phyloP scores from a whole-genome alignment of 306 rosid genomes.

The Inga leiocalycina region DNA sequence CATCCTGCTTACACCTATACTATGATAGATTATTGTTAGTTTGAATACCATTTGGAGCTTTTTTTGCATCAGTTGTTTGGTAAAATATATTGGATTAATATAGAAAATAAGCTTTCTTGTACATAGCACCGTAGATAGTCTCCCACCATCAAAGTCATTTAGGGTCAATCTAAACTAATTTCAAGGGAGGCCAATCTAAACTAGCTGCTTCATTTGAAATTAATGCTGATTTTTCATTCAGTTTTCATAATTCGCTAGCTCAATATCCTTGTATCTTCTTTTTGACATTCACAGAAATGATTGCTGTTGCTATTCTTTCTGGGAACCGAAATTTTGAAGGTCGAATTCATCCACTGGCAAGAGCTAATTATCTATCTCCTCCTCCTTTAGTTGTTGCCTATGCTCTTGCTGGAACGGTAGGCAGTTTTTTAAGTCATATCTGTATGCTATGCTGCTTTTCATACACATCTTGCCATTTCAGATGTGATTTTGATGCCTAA shows the following conservation, averaged over 20 bases:
- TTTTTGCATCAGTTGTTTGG: no score
- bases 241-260: not conserved
- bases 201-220: not conserved
- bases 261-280: not conserved
- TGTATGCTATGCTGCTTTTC: not conserved
- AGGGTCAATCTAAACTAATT: no score
- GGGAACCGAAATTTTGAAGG: slow-evolving; percentile 99
- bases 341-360: slow-evolving; percentile 89
- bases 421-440: not conserved
- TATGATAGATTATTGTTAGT: no score
- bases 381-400: slow-evolving; percentile 97
- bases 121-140: not conserved
- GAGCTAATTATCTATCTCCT: slow-evolving; percentile 97
- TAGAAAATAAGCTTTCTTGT: not conserved
- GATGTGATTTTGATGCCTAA: no score
- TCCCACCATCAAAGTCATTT: not conserved
- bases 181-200: not conserved
- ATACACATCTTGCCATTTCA: not conserved
- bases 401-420: slow-evolving; percentile 98
- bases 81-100: no score
- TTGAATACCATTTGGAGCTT: no score
- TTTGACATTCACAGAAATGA: slow-evolving; percentile 50
- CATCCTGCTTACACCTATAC: no score
- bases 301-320: slow-evolving; percentile 94
- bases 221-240: no score